A percentile compares a stretch with the other conserved stretches of the same genome.
Conservation (phyloP, 2,329 filamentous ascomycete species). For the Passalora sequoiae region DNA sequence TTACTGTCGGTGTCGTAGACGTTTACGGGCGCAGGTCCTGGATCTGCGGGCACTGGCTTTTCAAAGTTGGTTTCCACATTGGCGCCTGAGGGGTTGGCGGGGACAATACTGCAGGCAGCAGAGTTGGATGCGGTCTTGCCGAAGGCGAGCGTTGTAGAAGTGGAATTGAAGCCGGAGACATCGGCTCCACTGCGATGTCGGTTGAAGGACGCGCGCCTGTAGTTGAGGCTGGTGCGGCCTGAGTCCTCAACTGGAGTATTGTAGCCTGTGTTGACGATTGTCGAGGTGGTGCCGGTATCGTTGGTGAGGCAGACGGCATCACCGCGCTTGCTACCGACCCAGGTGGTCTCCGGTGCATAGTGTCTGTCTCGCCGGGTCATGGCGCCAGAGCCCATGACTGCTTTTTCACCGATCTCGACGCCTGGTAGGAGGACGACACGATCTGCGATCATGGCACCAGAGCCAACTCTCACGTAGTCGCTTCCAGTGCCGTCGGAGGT, state of each 20-base stretch:
- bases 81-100: too few species aligned
- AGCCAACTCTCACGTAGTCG: slow-evolving; percentile 44
- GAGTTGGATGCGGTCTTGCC: slow-evolving; percentile 12
- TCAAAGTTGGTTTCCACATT: too few species aligned
- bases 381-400: slow-evolving; percentile 52
- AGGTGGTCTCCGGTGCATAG: slow-evolving; percentile 46
- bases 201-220: slow-evolving; percentile 7
- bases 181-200: slow-evolving; percentile 7
- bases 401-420: slow-evolving; percentile 45
- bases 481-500: slow-evolving; percentile 51
- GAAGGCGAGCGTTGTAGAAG: slow-evolving; percentile 25
- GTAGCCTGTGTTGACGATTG: neutral
- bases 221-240: slow-evolving; percentile 3
- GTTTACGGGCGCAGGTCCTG: neutral
- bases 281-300: slow-evolving; percentile 10
- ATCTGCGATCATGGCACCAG: slow-evolving; percentile 54
- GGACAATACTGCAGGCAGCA: slow-evolving; percentile 21
- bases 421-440: slow-evolving; percentile 51
- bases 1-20: slow-evolving; percentile 9
- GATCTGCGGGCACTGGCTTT: neutral
- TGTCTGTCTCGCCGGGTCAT: slow-evolving; percentile 44
- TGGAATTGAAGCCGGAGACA: slow-evolving; percentile 24
- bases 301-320: slow-evolving; percentile 46
- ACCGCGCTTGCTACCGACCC: slow-evolving; percentile 50
- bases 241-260: slow-evolving; percentile 4